phyloP scores from a whole-genome alignment of 768 basidiomycete genomes.

The Leccinum pellstonianum region DNA sequence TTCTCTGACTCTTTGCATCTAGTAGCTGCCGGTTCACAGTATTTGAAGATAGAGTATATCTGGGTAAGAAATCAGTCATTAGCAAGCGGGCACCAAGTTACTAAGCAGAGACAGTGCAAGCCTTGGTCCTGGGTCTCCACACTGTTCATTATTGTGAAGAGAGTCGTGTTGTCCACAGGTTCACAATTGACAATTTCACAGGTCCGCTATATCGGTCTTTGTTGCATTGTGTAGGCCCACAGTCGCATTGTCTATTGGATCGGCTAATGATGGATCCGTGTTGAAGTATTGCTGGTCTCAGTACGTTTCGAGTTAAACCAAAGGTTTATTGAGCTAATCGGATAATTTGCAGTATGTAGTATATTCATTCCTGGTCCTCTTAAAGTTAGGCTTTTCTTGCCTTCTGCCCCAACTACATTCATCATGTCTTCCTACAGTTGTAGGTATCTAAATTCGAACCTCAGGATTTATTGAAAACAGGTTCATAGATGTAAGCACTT shows the following conservation, averaged over 20 bases:
- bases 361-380: conserved; percentile 3
- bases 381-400: not conserved
- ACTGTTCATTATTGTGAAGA: conserved; percentile 7
- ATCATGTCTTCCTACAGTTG: not conserved
- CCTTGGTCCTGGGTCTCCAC: conserved; percentile 14
- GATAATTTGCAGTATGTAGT: not conserved
- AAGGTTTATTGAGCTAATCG: not conserved
- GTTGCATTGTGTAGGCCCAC: conserved; percentile 2
- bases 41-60: conserved; percentile 15
- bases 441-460: not conserved
- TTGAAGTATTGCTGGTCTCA: not conserved
- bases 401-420: not conserved
- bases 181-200: not conserved
- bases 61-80: conserved; percentile 11
- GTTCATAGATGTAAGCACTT: conserved; percentile 12
- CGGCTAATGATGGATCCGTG: not conserved
- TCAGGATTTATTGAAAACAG: not conserved
- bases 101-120: not conserved
- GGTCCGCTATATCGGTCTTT: not conserved
- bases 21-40: not conserved
- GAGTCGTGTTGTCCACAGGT: not conserved
- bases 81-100: fast-evolving
- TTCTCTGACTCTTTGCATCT: not conserved
- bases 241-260: too few species aligned
- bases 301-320: conserved; percentile 1